Base-by-base conservation (phyloP, 345 rosid genomes). In the Syzygium aqueum region DNA sequence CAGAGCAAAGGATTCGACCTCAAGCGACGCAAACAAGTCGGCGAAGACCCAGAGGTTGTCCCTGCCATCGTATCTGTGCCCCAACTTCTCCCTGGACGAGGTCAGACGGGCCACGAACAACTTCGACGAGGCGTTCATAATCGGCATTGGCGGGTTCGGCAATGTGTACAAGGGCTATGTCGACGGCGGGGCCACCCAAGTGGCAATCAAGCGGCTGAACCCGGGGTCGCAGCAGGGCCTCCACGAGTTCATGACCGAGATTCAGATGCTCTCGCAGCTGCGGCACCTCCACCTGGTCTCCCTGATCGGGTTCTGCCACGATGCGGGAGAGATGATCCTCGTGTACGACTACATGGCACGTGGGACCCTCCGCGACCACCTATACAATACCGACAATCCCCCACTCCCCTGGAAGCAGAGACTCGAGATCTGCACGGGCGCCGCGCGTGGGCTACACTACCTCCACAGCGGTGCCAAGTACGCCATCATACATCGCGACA, bases 81-180 rank as follows among this genome's bases (percentile, higher is more conserved):
- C 91, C 67, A 87, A 91, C 87, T 93, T 92, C 33, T 93, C 96
- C 0, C 78, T 91, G 23, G 51, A 88, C 4, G 92, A 93, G 51
- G 89, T 94, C 86, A 93, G 88, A 67, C 56, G 8, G 1, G 94
- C 94, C 43, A 94, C 94, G 1, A 89, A 91, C 43, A 90, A 89
- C 89, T 94, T 94, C 11, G 93, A 94, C 57, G 86, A 87, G 67
- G 88, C 77, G 2, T 89, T 92, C 25, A 89, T 91, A 7, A 82
- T 94, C 13, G 95, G 95, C 0, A 88, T 88, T 6, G 95, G 94
- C 0, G 93, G 94, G 43, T 93, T 92, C 40, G 95, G 95, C 14
- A 92, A 90, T 63, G 95, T 93, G 30, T 89, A 90, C 77, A 92
- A 88, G 90, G 95, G 95, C 80, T 89, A 77, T 89, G 85, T 92